Evolutionary conservation across 31 red algal species (phyloP).

Genomic region (Asparagopsis taxiformis): DNA sequence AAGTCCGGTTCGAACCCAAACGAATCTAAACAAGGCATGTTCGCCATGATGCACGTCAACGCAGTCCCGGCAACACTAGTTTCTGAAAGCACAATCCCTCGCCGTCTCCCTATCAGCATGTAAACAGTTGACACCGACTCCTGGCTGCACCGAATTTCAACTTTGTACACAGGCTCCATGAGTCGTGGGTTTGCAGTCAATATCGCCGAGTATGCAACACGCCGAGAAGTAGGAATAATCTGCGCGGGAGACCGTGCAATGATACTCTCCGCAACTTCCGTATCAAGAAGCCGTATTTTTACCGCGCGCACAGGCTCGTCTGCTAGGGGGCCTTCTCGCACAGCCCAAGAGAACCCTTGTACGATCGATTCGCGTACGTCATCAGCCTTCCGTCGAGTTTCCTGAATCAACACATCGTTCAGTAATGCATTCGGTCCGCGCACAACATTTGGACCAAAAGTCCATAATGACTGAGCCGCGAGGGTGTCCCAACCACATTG

Average conservation of each 20-base stretch:
- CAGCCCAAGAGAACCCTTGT: conserved; percentile 89
- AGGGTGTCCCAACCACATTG: conserved; percentile 85
- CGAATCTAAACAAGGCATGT: conserved; percentile 89
- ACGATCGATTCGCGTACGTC: conserved; percentile 71
- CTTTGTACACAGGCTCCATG: conserved; percentile 79
- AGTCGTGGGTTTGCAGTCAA: conserved; percentile 84
- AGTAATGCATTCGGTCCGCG: conserved; percentile 82
- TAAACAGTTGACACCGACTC: conserved; percentile 43
- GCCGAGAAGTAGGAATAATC: conserved; percentile 81
- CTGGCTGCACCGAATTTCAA: conserved; percentile 65
- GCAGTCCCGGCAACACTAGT: conserved; percentile 65
- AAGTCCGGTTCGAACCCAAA: conserved; percentile 92
- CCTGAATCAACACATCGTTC: conserved; percentile 80
- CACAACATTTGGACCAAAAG: conserved; percentile 75
- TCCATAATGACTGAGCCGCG: conserved; percentile 81
- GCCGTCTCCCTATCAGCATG: conserved; percentile 50
- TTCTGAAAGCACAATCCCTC: conserved; percentile 66
- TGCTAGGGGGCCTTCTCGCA: conserved; percentile 86
- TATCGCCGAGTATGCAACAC: conserved; percentile 78
- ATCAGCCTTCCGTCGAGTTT: conserved; percentile 37
- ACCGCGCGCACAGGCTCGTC: conserved; percentile 88
- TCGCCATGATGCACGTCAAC: conserved; percentile 38
- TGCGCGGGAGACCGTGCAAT: conserved; percentile 52
- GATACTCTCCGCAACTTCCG: conserved; percentile 29
- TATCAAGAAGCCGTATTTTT: conserved; percentile 81